Conservation (phyloP, 306 rosid species). For the Lathyrus oleraceus region DNA sequence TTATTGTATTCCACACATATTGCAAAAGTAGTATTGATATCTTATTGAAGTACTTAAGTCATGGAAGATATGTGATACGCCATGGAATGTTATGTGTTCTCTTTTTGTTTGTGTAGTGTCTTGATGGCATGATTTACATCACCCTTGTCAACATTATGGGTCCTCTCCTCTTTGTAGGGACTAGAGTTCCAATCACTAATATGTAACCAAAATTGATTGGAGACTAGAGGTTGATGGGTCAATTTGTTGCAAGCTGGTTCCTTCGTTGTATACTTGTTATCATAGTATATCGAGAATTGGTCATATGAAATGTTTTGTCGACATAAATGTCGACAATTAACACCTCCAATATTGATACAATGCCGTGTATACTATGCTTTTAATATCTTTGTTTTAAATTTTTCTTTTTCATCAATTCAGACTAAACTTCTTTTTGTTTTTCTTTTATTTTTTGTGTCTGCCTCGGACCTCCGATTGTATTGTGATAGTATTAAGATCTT, state of each 20-base stretch:
- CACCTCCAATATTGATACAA: too few relatives aligned
- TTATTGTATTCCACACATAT: conserved; percentile 9
- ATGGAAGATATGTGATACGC: neutral
- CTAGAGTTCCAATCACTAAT: neutral
- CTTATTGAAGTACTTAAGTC: neutral
- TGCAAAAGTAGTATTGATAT: neutral
- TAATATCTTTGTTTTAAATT: too few relatives aligned
- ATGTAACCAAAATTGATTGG: neutral
- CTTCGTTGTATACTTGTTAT: neutral
- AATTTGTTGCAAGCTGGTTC: conserved; percentile 41
- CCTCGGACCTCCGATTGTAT: too few relatives aligned
- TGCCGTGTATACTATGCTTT: too few relatives aligned
- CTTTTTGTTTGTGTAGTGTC: conserved; percentile 25
- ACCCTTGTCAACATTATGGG: conserved; percentile 30
- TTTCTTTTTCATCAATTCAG: too few relatives aligned
- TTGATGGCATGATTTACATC: neutral
- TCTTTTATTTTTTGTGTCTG: too few relatives aligned
- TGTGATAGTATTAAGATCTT: too few relatives aligned
- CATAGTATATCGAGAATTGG: neutral
- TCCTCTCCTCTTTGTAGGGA: conserved; percentile 31
- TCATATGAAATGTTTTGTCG: neutral
- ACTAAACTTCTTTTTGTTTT: too few relatives aligned
- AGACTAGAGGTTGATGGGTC: conserved; percentile 27
- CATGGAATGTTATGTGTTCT: conserved; percentile 32
- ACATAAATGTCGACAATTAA: too few relatives aligned